These are phyloP conservation scores for Epicoccum sorghinum DNA, from an alignment of 2,329 filamentous ascomycete genomes.

Conservation along the genomic window DNA sequence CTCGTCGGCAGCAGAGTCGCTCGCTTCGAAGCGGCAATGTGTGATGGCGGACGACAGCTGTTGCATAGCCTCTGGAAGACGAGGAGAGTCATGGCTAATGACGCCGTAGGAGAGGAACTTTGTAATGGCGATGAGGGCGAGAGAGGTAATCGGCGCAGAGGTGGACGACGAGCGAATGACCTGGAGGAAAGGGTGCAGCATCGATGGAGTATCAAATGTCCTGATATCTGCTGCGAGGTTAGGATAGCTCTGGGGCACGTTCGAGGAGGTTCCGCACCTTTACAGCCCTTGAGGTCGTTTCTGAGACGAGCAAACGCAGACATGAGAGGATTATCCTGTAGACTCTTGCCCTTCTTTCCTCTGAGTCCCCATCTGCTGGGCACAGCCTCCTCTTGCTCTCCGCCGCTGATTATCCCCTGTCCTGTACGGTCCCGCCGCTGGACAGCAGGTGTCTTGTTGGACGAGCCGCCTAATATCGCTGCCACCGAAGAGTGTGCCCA, in stretches of 20 bases:
- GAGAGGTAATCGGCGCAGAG: constrained; percentile 92
- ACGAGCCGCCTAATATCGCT: constrained; percentile 83
- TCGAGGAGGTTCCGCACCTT: constrained; percentile 59
- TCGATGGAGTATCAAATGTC: constrained; percentile 83
- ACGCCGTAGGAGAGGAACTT: constrained; percentile 98
- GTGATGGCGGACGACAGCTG: constrained; percentile 92
- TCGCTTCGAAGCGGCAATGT: constrained; percentile 96
- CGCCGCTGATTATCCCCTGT: constrained; percentile 42
- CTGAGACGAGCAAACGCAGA: constrained; percentile 90
- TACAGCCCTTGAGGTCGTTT: constrained; percentile 84
- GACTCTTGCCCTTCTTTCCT: constrained; percentile 94
- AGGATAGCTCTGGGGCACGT: constrained; percentile 21
- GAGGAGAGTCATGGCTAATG: constrained; percentile 81
- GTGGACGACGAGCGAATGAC: constrained; percentile 97
- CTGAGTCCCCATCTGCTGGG: constrained; percentile 90
- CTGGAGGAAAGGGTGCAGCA: constrained; percentile 92
- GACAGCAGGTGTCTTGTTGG: constrained; percentile 52
- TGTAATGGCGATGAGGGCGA: constrained; percentile 89
- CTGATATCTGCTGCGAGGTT: constrained; percentile 70
- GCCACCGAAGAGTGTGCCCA: constrained; percentile 96
- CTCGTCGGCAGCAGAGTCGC: constrained; percentile 92
- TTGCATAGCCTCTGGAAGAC: constrained; percentile 91
- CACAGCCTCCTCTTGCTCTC: constrained; percentile 62
- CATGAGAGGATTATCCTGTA: constrained; percentile 97
- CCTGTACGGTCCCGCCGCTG: constrained; percentile 44